Conservation (phyloP, 108 stramenopile genomes). For the Pseudonitzschia multiseries region DNA sequence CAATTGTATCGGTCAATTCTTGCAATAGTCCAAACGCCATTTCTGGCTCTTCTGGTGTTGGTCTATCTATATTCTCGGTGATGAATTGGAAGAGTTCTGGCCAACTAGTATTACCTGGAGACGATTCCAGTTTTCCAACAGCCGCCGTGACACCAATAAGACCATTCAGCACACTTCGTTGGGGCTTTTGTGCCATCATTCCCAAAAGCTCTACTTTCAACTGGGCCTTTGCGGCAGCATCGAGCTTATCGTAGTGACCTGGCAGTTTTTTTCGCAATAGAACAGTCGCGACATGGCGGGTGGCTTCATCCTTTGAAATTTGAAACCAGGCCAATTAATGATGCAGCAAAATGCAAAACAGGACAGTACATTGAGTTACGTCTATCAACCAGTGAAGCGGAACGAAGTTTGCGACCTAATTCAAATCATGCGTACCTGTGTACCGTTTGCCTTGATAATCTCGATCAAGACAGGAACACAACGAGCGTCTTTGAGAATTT, state of each 20-base stretch:
- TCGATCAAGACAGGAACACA: slow-evolving; percentile 82
- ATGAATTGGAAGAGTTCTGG: slow-evolving; percentile 84
- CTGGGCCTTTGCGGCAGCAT: slow-evolving; percentile 49
- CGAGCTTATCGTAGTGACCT: slow-evolving; percentile 76
- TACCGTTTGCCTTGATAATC: slow-evolving; percentile 50
- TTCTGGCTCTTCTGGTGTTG: slow-evolving; percentile 77
- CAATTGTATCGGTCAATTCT: slow-evolving; percentile 95
- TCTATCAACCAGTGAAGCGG: too few species aligned
- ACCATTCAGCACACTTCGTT: slow-evolving; percentile 80
- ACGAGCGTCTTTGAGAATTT: slow-evolving; percentile 71
- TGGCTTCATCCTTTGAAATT: slow-evolving; percentile 25
- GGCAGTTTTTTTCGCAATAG: slow-evolving; percentile 88
- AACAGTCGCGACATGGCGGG: slow-evolving; percentile 90
- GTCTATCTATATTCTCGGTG: slow-evolving; percentile 49
- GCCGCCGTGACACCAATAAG: slow-evolving; percentile 77
- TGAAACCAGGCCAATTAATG: too few species aligned
- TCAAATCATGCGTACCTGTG: slow-evolving; percentile 43
- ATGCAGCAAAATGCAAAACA: too few species aligned
- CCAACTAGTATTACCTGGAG: slow-evolving; percentile 61
- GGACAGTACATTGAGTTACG: too few species aligned
- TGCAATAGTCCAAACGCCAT: slow-evolving; percentile 88
- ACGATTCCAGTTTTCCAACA: slow-evolving; percentile 66
- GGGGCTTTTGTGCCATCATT: slow-evolving; percentile 75
- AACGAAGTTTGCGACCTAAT: too few species aligned
- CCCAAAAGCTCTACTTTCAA: slow-evolving; percentile 71